phyloP scores from a whole-genome alignment of 768 basidiomycete species.

The Clitopilus passeckerianus region DNA sequence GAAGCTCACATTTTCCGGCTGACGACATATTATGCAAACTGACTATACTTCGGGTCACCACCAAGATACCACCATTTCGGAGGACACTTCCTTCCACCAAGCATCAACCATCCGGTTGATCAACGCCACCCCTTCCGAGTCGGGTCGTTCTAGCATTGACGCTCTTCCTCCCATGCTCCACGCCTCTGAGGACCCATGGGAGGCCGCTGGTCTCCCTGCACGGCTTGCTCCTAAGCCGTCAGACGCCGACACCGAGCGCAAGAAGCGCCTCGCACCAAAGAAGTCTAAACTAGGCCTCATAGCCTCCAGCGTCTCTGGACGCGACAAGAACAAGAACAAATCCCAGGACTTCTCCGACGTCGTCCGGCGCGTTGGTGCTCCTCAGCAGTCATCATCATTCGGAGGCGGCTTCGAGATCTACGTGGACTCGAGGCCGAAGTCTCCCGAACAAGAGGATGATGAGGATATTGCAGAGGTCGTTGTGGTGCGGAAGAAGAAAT shows the following conservation, averaged over 20 bases:
- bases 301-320: slow-evolving; percentile 15
- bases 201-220: slow-evolving; percentile 26
- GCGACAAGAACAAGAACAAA: slow-evolving; percentile 25
- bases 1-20: not conserved
- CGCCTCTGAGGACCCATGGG: slow-evolving; percentile 27
- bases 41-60: not conserved
- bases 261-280: slow-evolving; percentile 61
- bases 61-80: not conserved
- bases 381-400: slow-evolving; percentile 14
- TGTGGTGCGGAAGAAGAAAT: slow-evolving; percentile 76
- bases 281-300: slow-evolving; percentile 57
- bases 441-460: slow-evolving; percentile 32
- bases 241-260: not conserved
- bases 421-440: slow-evolving; percentile 44
- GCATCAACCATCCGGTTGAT: slow-evolving; percentile 62
- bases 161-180: slow-evolving; percentile 19
- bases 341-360: slow-evolving; percentile 57
- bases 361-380: slow-evolving; percentile 41
- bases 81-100: not conserved
- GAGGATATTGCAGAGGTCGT: slow-evolving; percentile 66
- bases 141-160: slow-evolving; percentile 33
- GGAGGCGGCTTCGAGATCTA: slow-evolving; percentile 58
- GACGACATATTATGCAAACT: slow-evolving; percentile 1
- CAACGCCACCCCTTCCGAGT: slow-evolving; percentile 58
- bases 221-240: slow-evolving; percentile 15